These are phyloP conservation scores for Chlamydomonas sphaeroides DNA, from an alignment of 139 green algal genomes.

Conservation along the genomic window DNA sequence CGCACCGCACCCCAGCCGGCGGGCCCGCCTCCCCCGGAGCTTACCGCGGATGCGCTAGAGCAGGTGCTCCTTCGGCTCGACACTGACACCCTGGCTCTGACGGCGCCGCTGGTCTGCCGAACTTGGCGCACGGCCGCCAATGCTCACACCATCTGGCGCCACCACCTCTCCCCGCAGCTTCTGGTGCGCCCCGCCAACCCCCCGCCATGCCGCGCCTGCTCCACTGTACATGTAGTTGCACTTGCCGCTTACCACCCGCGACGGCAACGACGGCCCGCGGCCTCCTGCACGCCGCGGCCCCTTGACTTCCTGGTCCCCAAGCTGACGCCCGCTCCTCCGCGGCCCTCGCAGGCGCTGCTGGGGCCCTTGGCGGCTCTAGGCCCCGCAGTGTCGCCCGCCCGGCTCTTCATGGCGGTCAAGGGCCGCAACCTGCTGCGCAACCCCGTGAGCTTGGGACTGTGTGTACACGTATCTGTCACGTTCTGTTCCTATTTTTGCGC, in stretches of 20 bases:
- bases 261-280: too few relatives aligned
- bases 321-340: neutral
- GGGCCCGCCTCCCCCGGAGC: too few relatives aligned
- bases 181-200: neutral
- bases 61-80: conserved; percentile 31
- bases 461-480: too few relatives aligned
- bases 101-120: conserved; percentile 30
- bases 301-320: neutral
- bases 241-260: too few relatives aligned
- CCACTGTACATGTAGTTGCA: neutral
- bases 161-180: neutral
- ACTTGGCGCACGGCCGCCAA: neutral
- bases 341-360: neutral
- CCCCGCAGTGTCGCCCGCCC: neutral
- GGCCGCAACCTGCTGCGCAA: conserved; percentile 53
- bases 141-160: conserved; percentile 5
- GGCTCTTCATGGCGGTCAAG: conserved; percentile 32
- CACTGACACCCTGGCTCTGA: conserved; percentile 7
- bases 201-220: too few relatives aligned
- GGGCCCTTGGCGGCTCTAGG: neutral
- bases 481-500: too few relatives aligned
- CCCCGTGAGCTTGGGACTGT: conserved; percentile 1
- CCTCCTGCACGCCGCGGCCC: too few relatives aligned
- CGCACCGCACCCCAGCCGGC: too few relatives aligned
- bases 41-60: conserved; percentile 10